Evolutionary conservation across 2,329 filamentous ascomycete species (phyloP).

Genomic region (Dothideomycetidae sp.): DNA sequence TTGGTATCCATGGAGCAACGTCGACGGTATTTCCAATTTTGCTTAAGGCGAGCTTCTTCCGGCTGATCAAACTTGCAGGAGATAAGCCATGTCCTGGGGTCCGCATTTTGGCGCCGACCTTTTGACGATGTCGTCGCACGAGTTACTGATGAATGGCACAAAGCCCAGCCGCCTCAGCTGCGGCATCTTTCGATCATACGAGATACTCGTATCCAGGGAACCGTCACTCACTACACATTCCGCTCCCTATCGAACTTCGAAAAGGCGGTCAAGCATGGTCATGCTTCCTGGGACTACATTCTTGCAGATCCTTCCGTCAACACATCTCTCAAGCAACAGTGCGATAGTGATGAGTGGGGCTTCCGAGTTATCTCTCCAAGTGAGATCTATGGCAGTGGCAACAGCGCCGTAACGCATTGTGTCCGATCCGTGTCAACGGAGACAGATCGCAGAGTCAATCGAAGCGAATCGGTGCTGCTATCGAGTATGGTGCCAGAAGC

Average conservation of each 20-base stretch:
- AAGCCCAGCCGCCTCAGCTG: constrained; percentile 44
- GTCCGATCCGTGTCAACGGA: too few species aligned
- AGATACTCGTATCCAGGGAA: constrained; percentile 36
- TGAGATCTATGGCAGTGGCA: neutral
- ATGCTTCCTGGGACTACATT: constrained; percentile 38
- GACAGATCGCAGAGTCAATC: too few species aligned
- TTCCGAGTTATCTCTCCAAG: constrained; percentile 21
- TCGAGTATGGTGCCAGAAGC: too few species aligned
- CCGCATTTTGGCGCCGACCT: constrained; percentile 39
- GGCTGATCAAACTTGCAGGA: constrained; percentile 18
- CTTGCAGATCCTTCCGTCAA: constrained; percentile 13
- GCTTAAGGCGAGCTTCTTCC: too few species aligned
- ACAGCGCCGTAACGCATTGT: neutral
- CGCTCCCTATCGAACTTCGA: constrained; percentile 40
- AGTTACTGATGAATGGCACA: constrained; percentile 41
- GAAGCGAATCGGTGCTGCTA: too few species aligned
- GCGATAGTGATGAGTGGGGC: constrained; percentile 32
- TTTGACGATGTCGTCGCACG: constrained; percentile 39
- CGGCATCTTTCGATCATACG: constrained; percentile 42
- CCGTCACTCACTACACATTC: constrained; percentile 39
- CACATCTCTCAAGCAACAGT: constrained; percentile 12
- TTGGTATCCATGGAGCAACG: constrained; percentile 36
- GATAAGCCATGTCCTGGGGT: constrained; percentile 26
- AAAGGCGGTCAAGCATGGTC: constrained; percentile 36
- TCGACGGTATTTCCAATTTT: constrained; percentile 32